phyloP scores from a whole-genome alignment of 75 land plant species.

The Adiantum capillusveneris region DNA sequence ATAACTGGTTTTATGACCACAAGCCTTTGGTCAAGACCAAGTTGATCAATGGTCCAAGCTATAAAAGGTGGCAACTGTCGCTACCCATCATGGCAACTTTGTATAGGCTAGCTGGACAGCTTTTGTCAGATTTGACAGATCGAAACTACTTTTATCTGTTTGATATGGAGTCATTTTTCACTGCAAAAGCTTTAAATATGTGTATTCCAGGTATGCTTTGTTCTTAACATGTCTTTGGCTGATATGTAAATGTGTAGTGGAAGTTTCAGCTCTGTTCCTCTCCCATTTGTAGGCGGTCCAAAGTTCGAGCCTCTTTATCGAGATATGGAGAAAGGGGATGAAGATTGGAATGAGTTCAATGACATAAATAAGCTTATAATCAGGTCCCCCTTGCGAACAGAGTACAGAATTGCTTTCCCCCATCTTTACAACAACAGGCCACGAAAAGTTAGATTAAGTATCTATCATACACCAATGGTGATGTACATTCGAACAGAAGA shows the following conservation, averaged over 20 bases:
- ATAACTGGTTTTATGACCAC: constrained; percentile 96
- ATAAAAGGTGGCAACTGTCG: constrained; percentile 92
- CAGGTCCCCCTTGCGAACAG: constrained; percentile 88
- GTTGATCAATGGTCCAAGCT: constrained; percentile 95
- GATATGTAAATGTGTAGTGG: too few relatives aligned
- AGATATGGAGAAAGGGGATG: constrained; percentile 99
- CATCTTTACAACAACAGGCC: constrained; percentile 97
- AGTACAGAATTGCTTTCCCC: constrained; percentile 93
- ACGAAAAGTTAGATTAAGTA: constrained; percentile 78
- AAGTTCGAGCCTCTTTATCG: constrained; percentile 98
- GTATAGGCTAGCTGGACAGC: constrained; percentile 92
- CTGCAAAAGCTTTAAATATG: constrained; percentile 97
- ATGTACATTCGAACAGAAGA: constrained; percentile 98
- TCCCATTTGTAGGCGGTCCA: constrained; percentile 63
- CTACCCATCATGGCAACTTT: constrained; percentile 98
- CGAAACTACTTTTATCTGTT: constrained; percentile 94
- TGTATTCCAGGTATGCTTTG: constrained; percentile 82
- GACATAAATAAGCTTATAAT: constrained; percentile 97
- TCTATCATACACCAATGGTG: constrained; percentile 96
- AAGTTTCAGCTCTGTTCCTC: too few relatives aligned
- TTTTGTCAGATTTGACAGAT: constrained; percentile 91
- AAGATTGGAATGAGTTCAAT: constrained; percentile 99
- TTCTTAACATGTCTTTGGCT: constrained; percentile 3
- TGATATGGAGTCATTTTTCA: constrained; percentile 98
- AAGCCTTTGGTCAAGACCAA: constrained; percentile 98